Base-by-base conservation (phyloP, 129 eudicot genomes). In the Tagetes patula region DNA sequence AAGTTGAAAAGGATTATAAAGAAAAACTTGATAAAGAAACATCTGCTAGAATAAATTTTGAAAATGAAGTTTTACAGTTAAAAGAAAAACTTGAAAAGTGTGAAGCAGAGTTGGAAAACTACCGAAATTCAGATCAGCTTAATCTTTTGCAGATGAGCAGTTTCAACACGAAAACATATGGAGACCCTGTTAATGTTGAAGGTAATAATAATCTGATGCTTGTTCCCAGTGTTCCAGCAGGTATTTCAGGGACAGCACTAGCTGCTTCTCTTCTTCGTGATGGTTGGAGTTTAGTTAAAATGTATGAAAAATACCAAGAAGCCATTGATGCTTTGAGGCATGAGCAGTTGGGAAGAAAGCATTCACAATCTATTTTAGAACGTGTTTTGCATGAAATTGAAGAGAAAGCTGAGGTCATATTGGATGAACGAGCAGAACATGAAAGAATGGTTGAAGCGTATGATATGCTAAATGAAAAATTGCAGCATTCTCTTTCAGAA, bases 191-290 rank as follows among this genome's bases (percentile, higher is more conserved):
- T 9, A 9, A 59, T 70, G 66, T 48, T 47, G 82, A 43, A 69
- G 84, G 79, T 70, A 73, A 45, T 64, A 85, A 80, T 73, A 72
- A 65, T 65, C 30, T 79, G 13, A 86, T 83, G 84, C 79, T 89
- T 81, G 94, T 86, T 48, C 97, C 96, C 3, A 70, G 81, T 70
- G 70, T 89, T 77, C 94, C 97, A 13, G 73, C 79, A 14, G 99
- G 96, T 46, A 84, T 94, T 72, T 94, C 99, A 1, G 99, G 99
- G 67, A 94, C 99, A 8, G 97, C 99, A 47, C 65, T 94, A 74
- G 99, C 99, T 73, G 99, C 93, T 81, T 86, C 99, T 36, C 99
- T 94, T 72, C 81, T 94, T 54, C 86, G 97, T 70, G 99, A 94
- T 45, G 99, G 99, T 77, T 90, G 99, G 99, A 90, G 96, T 83